Percentiles rank a stretch among this genome's conserved stretches.
phyloP scores from a whole-genome alignment of 2,329 filamentous ascomycete genomes.

The Colletotrichum agaves region DNA sequence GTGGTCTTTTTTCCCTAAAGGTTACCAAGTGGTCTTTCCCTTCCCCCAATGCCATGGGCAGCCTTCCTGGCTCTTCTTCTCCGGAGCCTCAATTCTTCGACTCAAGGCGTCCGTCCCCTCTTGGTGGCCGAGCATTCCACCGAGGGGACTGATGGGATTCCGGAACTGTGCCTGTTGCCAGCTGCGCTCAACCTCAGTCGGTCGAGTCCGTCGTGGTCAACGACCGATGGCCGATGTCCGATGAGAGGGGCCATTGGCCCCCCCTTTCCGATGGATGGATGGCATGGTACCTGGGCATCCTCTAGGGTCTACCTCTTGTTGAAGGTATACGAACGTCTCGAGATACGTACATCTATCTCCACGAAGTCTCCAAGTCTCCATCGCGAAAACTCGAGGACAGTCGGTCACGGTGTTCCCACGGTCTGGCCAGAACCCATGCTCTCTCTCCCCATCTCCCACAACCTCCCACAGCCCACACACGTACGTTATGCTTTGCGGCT shows the following conservation, averaged over 20 bases:
- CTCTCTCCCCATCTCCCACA: constrained; percentile 6
- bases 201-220: background rate
- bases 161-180: no score
- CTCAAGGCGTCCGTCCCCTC: constrained; percentile 22
- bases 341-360: background rate
- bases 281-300: background rate
- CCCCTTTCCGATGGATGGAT: background rate
- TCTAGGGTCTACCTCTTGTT: background rate
- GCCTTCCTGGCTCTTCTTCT: background rate
- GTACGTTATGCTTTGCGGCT: constrained; percentile 10
- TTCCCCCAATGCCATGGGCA: no score
- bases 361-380: background rate
- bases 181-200: background rate
- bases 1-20: background rate
- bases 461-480: constrained; percentile 28
- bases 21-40: no score
- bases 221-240: background rate
- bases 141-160: constrained; percentile 22
- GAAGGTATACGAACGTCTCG: background rate
- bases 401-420: constrained; percentile 14
- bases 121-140: constrained; percentile 37
- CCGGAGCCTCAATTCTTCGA: constrained; percentile 5
- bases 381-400: background rate
- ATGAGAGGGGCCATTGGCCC: no score
- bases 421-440: constrained; percentile 25